Base-by-base conservation (phyloP, 768 basidiomycete genomes). In the Mycena olivaceomarginata region DNA sequence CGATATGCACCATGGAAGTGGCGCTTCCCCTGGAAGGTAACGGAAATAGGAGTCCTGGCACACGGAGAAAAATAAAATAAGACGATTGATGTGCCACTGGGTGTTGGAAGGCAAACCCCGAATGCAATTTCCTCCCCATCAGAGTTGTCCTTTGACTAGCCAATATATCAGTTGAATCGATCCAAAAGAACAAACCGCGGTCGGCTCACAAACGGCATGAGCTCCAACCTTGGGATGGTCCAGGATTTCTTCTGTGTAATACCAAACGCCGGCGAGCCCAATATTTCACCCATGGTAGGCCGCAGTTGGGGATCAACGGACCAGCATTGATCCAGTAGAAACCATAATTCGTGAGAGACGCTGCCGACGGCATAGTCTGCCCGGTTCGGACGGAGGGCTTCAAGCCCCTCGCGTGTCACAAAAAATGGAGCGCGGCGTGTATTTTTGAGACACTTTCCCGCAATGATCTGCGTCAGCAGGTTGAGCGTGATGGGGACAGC, bases 81-180 rank as follows among this genome's bases (percentile, higher is more conserved):
- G 57, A 10, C 25, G 31, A 31, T 31, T 31, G 31, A 31, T 31
- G 31, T 31, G 31, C 4, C 31, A 31, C 31, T 31, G 25, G 11
- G 10, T 20, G 25, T 59, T 4, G 25, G 31, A 59, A 4, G 8
- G 18, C 57, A 25, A 5, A 59, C 57, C 31, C 57, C 57, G 25
- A 59, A 59, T 59, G 16, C 57, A 31, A 37, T 59, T 59, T 59
- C 57, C 5, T 59, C 25, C 25, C 57, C 57, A 59, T 59, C 57
- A 5, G 6, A 5, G 1, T 10, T 13, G 25, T 31, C 31, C 15
- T 1, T 25, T 10, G 8, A 59, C 57, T 11, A 5, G 12, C 31
- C 25, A 59, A 25, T 59, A 18, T 18, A 13, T 31, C 22, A 31
- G 4, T 31, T 31, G 18, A 25, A 20, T n/a, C 10, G 13, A 11